Percentiles rank a stretch among this genome's conserved stretches.
Conservation (phyloP, 2,329 filamentous ascomycete genomes). For the Colletotrichum somersetense region DNA sequence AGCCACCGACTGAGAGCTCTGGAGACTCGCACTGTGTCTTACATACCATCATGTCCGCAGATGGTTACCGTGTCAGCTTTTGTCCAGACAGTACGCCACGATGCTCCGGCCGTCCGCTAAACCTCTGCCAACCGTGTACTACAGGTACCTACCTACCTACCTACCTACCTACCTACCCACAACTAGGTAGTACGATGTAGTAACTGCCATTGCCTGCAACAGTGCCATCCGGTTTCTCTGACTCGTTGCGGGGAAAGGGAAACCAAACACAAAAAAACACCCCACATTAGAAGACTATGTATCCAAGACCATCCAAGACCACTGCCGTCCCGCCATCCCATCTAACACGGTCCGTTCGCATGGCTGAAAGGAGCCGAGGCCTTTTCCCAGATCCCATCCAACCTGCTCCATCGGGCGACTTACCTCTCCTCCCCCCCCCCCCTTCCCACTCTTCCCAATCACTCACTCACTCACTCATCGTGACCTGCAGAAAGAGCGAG, state of each 20-base stretch:
- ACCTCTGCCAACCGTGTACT: not conserved
- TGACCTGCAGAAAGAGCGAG: not conserved
- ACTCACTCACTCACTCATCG: not conserved
- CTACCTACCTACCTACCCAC: no score
- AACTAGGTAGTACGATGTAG: no score
- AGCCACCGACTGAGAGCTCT: not conserved
- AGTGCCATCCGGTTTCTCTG: slow-evolving; percentile 15
- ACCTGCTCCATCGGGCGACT: slow-evolving; percentile 8
- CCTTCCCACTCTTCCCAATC: not conserved
- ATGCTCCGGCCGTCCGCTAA: not conserved
- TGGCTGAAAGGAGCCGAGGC: slow-evolving; percentile 20
- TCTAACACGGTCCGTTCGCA: slow-evolving; percentile 23
- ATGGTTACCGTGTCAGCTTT: not conserved
- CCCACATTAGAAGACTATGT: slow-evolving; percentile 9
- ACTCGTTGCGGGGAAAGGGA: slow-evolving; percentile 27
- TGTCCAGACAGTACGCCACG: not conserved
- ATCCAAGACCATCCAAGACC: not conserved
- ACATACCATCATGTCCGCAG: no score
- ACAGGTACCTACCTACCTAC: no score
- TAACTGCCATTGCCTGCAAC: not conserved
- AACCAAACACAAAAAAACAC: slow-evolving; percentile 8
- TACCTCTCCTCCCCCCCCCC: slow-evolving; percentile 27
- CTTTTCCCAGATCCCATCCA: slow-evolving; percentile 9
- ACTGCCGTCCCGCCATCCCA: slow-evolving; percentile 19
- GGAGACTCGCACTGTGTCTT: not conserved